Base-by-base conservation (phyloP, 345 rosid species). In the Alliaria petiolata region DNA sequence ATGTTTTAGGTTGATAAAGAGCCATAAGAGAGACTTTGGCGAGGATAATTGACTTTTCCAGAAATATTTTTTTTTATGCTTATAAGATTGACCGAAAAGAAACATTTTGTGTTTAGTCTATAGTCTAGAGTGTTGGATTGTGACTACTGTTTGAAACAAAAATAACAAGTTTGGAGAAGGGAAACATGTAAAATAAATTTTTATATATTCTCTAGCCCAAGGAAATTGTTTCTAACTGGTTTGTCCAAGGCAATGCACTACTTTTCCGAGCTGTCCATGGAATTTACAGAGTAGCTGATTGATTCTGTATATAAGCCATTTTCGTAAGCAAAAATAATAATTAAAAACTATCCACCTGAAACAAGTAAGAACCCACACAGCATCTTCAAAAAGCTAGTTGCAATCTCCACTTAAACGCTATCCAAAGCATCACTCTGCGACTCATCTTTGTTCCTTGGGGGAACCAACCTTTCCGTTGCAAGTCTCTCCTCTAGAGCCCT, bases 401-500 rank as follows among this genome's bases (percentile, higher is more conserved):
- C 57, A 63, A 30, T 63, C 54, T 66, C 72, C 67, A 52, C 14
- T n/a, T 80, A 93, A 57, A 89, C 97, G 13, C 74, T 87, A 63
- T 91, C 96, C 1, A 72, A 19, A 47, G 81, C 92, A 67, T 88
- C 93, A 76, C 70, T 77, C 57, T 60, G 80, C 1, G 77, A 70
- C 58, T 84, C 98, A 53, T 91, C 89, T 11, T 81, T 54, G 62
- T 80, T 80, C 65, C 46, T 76, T 49, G 83, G 64, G 46, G 87
- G 69, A 43, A 81, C 90, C 85, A 87, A 47, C 75, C 81, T 83
- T 84, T 90, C 98, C 20, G 97, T 71, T 49, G 86, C 95, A 69
- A 95, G 85, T 82, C 96, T 89, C 82, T 92, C 99, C 81, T 91
- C 99, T 50, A 92, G 78, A 8, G 99, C 98, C 65, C 97, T 85